Conservation (phyloP, 352 stramenopile genomes). For the Albugo laibachii region DNA sequence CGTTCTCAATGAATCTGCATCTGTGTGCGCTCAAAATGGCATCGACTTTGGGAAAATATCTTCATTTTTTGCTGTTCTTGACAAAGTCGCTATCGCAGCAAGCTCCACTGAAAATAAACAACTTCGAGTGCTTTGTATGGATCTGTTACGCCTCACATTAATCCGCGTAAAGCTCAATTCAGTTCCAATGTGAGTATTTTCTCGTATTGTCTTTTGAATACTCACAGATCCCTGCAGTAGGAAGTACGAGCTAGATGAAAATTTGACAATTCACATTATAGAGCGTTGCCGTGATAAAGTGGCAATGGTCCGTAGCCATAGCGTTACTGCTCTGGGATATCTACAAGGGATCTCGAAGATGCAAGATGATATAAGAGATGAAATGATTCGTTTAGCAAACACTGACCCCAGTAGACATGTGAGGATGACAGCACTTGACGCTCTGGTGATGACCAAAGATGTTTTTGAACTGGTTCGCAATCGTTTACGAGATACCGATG, state of each 20-base stretch:
- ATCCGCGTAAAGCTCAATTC: no score
- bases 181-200: no score
- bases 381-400: conserved; percentile 36
- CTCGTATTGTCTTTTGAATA: no score
- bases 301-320: conserved; percentile 30
- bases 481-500: conserved; percentile 52
- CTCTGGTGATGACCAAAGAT: conserved; percentile 20
- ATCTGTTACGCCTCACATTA: no score
- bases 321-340: conserved; percentile 30
- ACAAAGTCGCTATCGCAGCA: no score
- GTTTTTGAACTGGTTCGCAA: conserved; percentile 33
- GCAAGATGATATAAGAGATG: conserved; percentile 19
- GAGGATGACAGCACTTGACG: conserved; percentile 32
- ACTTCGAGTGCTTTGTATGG: no score
- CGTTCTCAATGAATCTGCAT: no score
- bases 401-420: conserved; percentile 53
- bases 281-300: conserved; percentile 23
- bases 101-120: no score
- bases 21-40: no score
- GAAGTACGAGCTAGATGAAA: not conserved
- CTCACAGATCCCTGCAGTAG: no score
- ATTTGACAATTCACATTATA: not conserved
- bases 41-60: no score
- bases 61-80: no score
- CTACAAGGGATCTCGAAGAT: conserved; percentile 22